Base-by-base conservation (phyloP, 495 filamentous ascomycete genomes). In the Cercophora samala region DNA sequence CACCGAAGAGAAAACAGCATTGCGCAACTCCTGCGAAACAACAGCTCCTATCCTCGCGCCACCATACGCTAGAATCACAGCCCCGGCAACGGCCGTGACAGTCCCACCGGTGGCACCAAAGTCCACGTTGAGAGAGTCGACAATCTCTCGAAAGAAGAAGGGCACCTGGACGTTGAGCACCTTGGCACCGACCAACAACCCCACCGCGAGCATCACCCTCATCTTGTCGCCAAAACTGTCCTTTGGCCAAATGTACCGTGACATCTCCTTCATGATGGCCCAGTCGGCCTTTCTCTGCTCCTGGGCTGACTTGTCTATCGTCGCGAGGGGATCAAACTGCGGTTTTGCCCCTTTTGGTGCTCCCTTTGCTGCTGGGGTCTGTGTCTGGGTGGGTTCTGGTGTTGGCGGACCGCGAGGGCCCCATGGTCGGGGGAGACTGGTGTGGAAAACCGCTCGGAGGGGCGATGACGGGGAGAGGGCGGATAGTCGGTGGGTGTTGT, bases 191-290 rank as follows among this genome's bases (percentile, higher is more conserved):
- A 99, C 81, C 17, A 99, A 83, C 63, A 99, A 79, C 4, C 83
- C 88, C 4, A 99, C 81, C 15, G 93, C 90, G 23, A 94, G 80
- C 26, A 90, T 86, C 42, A 99, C 95, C 69, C 95, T 88, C 64
- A 90, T 79, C 76, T 93, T 92, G 8, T 93, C 93, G 23, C 89
- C 89, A 72, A 90, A 79, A 71, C 90, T 92, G 76, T 90, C 87
- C 85, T 95, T 97, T 29, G 95, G 95, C 95, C 95, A 99, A n/a
- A 99, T 78, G 76, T 99, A 99, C 64, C 86, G 88, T 55, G 90
- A 87, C 93, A 99, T 97, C 77, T 98, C 93, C 79, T 92, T 96
- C 82, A 99, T 94, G 58, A 99, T 99, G 6, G 92, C 93, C 95
- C 96, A 98, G 69, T 99, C 95, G 5, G 93, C 96, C 78, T 93